Evolutionary conservation across 2,329 filamentous ascomycete species (phyloP).

Genomic region (Rosellinia necatrix): DNA sequence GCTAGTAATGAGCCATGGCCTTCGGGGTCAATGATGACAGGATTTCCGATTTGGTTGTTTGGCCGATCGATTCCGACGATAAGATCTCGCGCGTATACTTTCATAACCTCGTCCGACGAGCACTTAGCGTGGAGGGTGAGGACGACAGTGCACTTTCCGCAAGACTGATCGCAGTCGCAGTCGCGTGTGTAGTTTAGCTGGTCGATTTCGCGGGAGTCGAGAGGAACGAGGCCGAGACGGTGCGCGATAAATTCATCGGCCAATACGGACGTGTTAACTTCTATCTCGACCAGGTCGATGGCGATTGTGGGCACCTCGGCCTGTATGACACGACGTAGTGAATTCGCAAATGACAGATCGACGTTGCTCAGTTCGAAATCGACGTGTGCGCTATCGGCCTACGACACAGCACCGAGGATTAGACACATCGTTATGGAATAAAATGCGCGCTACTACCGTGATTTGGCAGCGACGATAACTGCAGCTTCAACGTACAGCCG

Average conservation of each 20-base stretch:
- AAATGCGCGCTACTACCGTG: neutral
- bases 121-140: conserved; percentile 86
- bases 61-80: conserved; percentile 71
- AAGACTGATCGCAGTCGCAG: conserved; percentile 96
- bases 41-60: conserved; percentile 76
- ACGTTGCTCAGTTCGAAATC: conserved; percentile 91
- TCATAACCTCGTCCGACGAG: conserved; percentile 85
- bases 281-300: conserved; percentile 92
- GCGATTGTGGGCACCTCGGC: conserved; percentile 94
- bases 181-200: conserved; percentile 86
- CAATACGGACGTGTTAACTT: conserved; percentile 91
- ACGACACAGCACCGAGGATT: conserved; percentile 27
- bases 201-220: conserved; percentile 82
- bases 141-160: conserved; percentile 86
- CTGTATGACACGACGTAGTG: conserved; percentile 86
- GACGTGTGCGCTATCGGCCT: conserved; percentile 82
- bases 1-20: conserved; percentile 83
- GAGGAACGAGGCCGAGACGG: conserved; percentile 85
- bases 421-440: conserved; percentile 23
- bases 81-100: conserved; percentile 89
- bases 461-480: no score
- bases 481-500: conserved; percentile 50
- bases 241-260: conserved; percentile 96
- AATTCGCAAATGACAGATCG: conserved; percentile 90
- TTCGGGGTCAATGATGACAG: conserved; percentile 82